Percentiles rank a stretch among this genome's conserved stretches.
Evolutionary conservation across 345 rosid genomes (phyloP).

Genomic region (Clausena lansium): DNA sequence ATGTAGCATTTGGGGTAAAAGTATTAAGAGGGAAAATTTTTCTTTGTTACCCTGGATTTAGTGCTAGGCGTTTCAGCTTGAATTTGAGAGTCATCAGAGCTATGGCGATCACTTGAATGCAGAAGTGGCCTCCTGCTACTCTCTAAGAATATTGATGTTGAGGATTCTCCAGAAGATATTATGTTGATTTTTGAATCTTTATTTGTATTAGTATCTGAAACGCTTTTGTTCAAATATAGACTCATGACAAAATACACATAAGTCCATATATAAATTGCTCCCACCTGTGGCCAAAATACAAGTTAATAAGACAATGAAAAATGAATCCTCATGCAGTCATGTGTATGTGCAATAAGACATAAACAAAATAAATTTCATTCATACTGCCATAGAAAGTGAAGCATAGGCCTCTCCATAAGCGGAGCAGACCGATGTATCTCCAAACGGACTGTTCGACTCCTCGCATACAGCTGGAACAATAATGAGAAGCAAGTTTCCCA

Average conservation of each 20-base stretch:
- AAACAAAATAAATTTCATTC: not conserved
- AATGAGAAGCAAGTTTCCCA: slow-evolving; percentile 47
- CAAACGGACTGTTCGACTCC: slow-evolving; percentile 50
- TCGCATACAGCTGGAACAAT: slow-evolving; percentile 52
- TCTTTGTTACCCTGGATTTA: not conserved
- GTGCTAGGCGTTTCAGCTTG: slow-evolving; percentile 8
- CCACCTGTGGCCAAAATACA: slow-evolving; percentile 23
- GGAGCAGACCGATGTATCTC: slow-evolving; percentile 38
- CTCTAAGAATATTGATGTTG: slow-evolving; percentile 12
- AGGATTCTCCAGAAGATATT: slow-evolving; percentile 5
- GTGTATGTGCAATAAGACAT: no score
- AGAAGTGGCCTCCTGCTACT: slow-evolving; percentile 22
- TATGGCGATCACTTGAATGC: slow-evolving; percentile 1
- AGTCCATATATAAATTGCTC: slow-evolving; percentile 38
- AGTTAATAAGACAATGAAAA: not conserved
- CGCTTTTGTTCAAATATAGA: slow-evolving; percentile 11
- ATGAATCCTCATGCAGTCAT: not conserved
- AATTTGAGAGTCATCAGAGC: not conserved
- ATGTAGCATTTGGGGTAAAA: not conserved
- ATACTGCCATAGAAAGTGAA: slow-evolving; percentile 56
- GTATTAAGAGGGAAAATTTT: not conserved
- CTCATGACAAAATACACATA: slow-evolving; percentile 38
- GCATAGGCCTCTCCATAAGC: slow-evolving; percentile 43
- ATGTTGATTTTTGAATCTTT: not conserved
- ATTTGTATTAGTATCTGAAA: not conserved